phyloP scores from a whole-genome alignment of 2,329 filamentous ascomycete genomes.

The Mariannaea elegans region DNA sequence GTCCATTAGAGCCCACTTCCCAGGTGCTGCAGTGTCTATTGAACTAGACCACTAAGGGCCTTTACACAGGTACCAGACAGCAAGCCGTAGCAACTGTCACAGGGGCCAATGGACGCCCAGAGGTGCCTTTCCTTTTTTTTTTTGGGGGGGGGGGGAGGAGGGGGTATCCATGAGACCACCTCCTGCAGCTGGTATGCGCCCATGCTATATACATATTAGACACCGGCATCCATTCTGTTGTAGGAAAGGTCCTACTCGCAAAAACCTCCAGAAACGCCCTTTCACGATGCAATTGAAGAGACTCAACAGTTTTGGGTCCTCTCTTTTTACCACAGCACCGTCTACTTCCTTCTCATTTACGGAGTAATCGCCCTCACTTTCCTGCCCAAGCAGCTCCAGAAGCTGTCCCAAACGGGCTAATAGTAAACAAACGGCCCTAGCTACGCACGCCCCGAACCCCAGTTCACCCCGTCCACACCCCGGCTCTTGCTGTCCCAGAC shows the following conservation, averaged over 20 bases:
- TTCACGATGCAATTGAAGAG: neutral
- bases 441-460: conserved; percentile 35
- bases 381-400: conserved; percentile 18
- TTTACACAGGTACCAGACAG: too few species aligned
- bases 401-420: conserved; percentile 48
- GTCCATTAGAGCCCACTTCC: conserved; percentile 7
- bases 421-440: conserved; percentile 52
- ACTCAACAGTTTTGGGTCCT: neutral
- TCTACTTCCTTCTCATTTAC: conserved; percentile 15
- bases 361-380: conserved; percentile 16
- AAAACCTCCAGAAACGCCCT: neutral
- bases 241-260: conserved; percentile 7
- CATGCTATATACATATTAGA: conserved; percentile 17
- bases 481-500: conserved; percentile 47
- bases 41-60: too few species aligned
- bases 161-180: neutral
- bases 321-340: neutral
- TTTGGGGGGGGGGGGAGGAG: too few species aligned
- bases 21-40: too few species aligned
- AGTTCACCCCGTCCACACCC: conserved; percentile 33
- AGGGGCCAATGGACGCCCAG: too few species aligned
- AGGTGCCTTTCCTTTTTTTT: too few species aligned
- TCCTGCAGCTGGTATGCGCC: conserved; percentile 31
- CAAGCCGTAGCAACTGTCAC: too few species aligned
- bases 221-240: conserved; percentile 22